Evolutionary conservation across 768 basidiomycete species (phyloP), one percentile per base, ranked within the genome.

Genomic region (Termitomyces titanicus): DNA sequence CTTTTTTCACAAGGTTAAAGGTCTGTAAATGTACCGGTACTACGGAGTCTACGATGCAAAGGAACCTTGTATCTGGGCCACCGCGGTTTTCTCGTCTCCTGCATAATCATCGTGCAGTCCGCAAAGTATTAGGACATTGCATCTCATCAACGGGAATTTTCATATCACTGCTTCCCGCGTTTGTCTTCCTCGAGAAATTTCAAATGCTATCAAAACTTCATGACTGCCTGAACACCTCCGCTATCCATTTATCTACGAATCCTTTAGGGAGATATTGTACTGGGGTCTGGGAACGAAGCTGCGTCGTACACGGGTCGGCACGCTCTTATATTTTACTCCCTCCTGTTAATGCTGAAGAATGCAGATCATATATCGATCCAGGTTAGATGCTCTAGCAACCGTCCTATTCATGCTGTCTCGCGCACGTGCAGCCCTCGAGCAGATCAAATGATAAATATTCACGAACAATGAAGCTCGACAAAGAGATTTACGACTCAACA

Each of bases 1-100:
- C 38, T 25, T 59, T 65, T 63, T 52, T 56, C 56, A 55, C 56
- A 55, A 45, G 45, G 54, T 67, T 58, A 37, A 49, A 49, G 8
- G 20, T 53, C 61, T 42, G 44, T 58, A 53, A 55, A 61, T 62
- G 47, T 43, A 57, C 61, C 58, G 57, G 27, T 10, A 11, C 27
- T 17, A 29, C 45, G 31, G 31, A 47, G 39, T 40, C 40, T 42
- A 18, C 44, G 27, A n/a, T 25, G n/a, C 15, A 42, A 18, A 5
- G 3, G 7, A 18, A 5, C 5, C 38, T 39, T 22, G 24, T 35
- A 13, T 35, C 34, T 15, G 1, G 27, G n/a, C 17, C 18, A 13
- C 22, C 12, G 22, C 0, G 18, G 13, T 33, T 29, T 20, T 33
- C 12, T 33, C 12, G 31, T 47, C 27, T 47, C 18, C 31, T 22